A percentile compares a stretch with the other conserved stretches of the same genome.
phyloP scores from a whole-genome alignment of 257 asterid genomes.

The Coffea canephora region DNA sequence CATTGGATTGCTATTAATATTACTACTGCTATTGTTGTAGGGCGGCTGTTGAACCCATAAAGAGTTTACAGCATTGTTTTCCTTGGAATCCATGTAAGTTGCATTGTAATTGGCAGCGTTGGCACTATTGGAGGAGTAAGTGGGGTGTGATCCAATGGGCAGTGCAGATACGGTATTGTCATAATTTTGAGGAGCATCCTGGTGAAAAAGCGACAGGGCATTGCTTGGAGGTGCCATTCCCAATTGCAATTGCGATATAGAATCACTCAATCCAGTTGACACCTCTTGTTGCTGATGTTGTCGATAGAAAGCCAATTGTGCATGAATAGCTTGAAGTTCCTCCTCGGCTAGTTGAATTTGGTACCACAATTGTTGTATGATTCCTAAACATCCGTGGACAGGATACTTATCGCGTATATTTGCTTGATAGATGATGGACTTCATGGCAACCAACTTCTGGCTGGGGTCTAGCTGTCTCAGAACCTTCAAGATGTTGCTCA shows the following conservation, averaged over 20 bases:
- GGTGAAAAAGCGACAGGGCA: constrained; percentile 33
- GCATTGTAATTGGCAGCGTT: constrained; percentile 26
- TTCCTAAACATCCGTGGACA: constrained; percentile 59
- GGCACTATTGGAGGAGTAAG: constrained; percentile 26
- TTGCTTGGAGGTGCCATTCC: constrained; percentile 43
- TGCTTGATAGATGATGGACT: constrained; percentile 69
- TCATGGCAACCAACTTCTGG: constrained; percentile 62
- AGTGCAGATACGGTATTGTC: constrained; percentile 28
- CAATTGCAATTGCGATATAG: constrained; percentile 56
- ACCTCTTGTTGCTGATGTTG: constrained; percentile 56
- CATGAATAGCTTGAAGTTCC: constrained; percentile 59
- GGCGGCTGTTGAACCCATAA: constrained; percentile 49
- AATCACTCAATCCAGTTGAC: constrained; percentile 29
- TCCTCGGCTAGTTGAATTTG: constrained; percentile 59
- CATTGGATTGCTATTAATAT: constrained; percentile 23
- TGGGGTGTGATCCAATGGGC: constrained; percentile 26
- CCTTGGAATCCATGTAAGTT: constrained; percentile 47
- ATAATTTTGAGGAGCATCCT: constrained; percentile 24
- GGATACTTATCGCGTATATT: constrained; percentile 66
- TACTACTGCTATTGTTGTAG: constrained; percentile 27
- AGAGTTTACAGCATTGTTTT: constrained; percentile 34
- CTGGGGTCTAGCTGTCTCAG: constrained; percentile 56
- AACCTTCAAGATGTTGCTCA: constrained; percentile 61
- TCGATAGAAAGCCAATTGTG: constrained; percentile 54
- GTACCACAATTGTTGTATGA: constrained; percentile 43